Conservation (phyloP, 202 grass and related monocot species). For the Panicum virgatum region DNA sequence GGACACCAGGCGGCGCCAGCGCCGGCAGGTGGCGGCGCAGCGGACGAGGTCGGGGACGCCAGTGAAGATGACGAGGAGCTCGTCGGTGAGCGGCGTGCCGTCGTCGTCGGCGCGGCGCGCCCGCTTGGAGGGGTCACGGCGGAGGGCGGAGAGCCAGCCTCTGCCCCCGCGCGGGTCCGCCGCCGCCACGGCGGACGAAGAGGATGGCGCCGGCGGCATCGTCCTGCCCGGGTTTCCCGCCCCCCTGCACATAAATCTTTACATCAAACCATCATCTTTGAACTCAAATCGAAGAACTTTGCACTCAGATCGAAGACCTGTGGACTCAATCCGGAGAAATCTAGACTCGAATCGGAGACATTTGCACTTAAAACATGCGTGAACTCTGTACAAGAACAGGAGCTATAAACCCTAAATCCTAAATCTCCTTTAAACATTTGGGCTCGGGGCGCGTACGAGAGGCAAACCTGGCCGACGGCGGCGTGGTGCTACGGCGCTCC, state of each 20-base stretch:
- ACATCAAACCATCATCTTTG: background rate
- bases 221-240: too few relatives aligned
- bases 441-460: background rate
- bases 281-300: background rate
- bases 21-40: conserved; percentile 9
- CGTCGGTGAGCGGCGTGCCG: background rate
- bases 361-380: background rate
- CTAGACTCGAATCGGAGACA: background rate
- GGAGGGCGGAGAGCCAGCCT: background rate
- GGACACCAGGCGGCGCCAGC: conserved; percentile 10
- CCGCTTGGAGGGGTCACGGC: background rate
- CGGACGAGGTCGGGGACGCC: background rate
- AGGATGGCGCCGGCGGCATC: background rate
- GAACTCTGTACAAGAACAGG: too few relatives aligned
- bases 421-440: background rate
- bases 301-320: background rate
- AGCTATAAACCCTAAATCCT: background rate
- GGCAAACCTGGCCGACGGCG: background rate
- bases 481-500: background rate
- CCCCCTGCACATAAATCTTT: background rate
- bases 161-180: background rate
- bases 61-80: background rate
- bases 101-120: background rate
- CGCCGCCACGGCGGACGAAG: background rate
- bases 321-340: background rate